Evolutionary conservation across 2,329 filamentous ascomycete genomes (phyloP), one percentile per base, ranked within the genome.

Genomic region (Fusarium mangiferae): DNA sequence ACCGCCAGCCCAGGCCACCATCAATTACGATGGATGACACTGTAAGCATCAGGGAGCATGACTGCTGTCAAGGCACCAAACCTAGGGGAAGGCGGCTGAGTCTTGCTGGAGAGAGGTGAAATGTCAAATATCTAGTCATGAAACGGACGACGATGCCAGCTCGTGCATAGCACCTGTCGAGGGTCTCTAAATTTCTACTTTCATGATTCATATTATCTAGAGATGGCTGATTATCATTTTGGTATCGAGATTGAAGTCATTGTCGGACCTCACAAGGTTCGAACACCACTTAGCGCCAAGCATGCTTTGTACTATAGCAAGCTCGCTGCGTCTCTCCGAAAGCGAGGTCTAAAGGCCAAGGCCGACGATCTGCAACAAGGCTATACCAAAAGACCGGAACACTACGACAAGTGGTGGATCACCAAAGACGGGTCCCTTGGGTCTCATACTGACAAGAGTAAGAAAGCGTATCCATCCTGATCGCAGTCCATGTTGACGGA

Each of bases 391-490:
- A 28, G 51, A 14, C 51, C 51, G 1, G 35, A 55, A 28, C 51
- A 55, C 20, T 55, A 55, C 24, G 51, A 55, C 51, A 55, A 41
- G n/a, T 55, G 51, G 51, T 55, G 35, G 51, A 55, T 55, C 24
- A 55, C 51, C 7, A 41, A 55, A 10, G 51, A 55, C 35, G 51
- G 51, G 22, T 55, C 51, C 3, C 51, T 55, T 55, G 51, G 51
- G 6, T 55, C 51, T 3, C 51, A 55, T 55, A 55, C 6, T 7
- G 51, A 55, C 24, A 55, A 55, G 24, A 55, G 51, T 55, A 55
- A 39, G 35, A n/a, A n/a, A 20, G 13, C 14, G 0, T 7, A 3
- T 49, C 28, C 3, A 2, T 49, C 1, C 12, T 5, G 3, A 24
- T 18, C 11, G 3, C 3, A 33, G 22, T 33, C 0, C 3, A 51